phyloP scores from a whole-genome alignment of 108 stramenopile genomes.

The Discostella stelligeroides region DNA sequence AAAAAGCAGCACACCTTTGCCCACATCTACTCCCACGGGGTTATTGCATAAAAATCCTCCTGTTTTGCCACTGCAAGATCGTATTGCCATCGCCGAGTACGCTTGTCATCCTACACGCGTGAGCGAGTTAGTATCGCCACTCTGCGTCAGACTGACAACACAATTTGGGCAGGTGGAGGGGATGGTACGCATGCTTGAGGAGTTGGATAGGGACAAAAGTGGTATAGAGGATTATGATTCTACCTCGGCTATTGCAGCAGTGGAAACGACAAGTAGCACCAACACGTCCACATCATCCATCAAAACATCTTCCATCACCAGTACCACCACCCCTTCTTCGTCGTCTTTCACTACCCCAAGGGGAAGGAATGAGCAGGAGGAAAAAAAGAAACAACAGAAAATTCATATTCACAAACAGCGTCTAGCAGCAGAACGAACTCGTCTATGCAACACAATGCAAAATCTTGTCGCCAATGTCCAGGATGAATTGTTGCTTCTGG shows the following conservation, averaged over 20 bases:
- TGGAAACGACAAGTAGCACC: neutral
- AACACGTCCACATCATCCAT: neutral
- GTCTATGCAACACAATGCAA: conserved; percentile 45
- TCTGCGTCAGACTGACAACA: conserved; percentile 74
- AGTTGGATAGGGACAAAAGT: conserved; percentile 22
- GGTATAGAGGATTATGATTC: neutral
- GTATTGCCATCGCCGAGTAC: conserved; percentile 80
- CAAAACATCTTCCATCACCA: conserved; percentile 8
- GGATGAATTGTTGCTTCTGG: conserved; percentile 81
- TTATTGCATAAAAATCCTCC: conserved; percentile 66
- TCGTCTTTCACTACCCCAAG: neutral
- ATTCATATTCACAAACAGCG: conserved; percentile 26
- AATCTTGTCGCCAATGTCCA: conserved; percentile 72
- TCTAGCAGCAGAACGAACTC: conserved; percentile 26
- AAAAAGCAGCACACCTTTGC: conserved; percentile 7
- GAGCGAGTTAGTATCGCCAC: conserved; percentile 68
- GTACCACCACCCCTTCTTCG: neutral
- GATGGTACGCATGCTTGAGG: conserved; percentile 67
- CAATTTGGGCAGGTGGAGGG: conserved; percentile 81
- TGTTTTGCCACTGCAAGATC: conserved; percentile 70
- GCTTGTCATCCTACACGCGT: conserved; percentile 81
- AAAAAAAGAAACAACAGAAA: neutral
- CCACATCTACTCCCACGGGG: conserved; percentile 62
- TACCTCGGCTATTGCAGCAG: neutral
- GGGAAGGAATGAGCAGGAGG: conserved; percentile 41